Conservation (phyloP, 2,329 filamentous ascomycete genomes). For the Sporothrix schenckii region DNA sequence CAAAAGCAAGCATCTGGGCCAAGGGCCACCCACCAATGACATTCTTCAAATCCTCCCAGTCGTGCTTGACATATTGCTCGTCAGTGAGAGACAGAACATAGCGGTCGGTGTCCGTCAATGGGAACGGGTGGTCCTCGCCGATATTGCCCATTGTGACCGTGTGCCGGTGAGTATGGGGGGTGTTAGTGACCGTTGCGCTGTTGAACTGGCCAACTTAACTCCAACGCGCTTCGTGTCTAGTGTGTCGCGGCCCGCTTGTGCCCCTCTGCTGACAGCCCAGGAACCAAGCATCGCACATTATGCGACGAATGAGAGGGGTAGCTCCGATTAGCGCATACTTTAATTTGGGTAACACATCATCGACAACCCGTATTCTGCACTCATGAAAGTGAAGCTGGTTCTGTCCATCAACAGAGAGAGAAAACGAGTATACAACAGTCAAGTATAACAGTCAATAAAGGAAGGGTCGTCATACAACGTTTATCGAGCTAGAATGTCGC, state of each 20-base stretch:
- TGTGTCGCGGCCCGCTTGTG: slow-evolving; percentile 6
- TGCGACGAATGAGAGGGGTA: slow-evolving; percentile 16
- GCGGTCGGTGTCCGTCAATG: slow-evolving; percentile 61
- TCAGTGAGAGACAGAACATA: slow-evolving; percentile 67
- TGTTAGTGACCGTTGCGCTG: background rate
- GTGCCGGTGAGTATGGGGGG: background rate
- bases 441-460: too few species aligned
- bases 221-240: slow-evolving; percentile 23
- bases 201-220: background rate
- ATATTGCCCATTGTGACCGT: slow-evolving; percentile 28
- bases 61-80: slow-evolving; percentile 68
- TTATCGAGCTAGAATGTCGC: background rate
- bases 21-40: slow-evolving; percentile 61
- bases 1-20: background rate
- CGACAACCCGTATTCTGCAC: background rate
- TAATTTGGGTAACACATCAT: background rate
- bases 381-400: background rate
- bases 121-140: slow-evolving; percentile 55
- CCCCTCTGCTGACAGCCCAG: slow-evolving; percentile 12
- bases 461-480: background rate
- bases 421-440: background rate
- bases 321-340: slow-evolving; percentile 17
- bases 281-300: background rate
- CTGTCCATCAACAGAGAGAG: background rate
- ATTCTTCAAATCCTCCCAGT: slow-evolving; percentile 72